Evolutionary conservation across 2,329 filamentous ascomycete species (phyloP).

Genomic region (Aspergillus eucalypticola): DNA sequence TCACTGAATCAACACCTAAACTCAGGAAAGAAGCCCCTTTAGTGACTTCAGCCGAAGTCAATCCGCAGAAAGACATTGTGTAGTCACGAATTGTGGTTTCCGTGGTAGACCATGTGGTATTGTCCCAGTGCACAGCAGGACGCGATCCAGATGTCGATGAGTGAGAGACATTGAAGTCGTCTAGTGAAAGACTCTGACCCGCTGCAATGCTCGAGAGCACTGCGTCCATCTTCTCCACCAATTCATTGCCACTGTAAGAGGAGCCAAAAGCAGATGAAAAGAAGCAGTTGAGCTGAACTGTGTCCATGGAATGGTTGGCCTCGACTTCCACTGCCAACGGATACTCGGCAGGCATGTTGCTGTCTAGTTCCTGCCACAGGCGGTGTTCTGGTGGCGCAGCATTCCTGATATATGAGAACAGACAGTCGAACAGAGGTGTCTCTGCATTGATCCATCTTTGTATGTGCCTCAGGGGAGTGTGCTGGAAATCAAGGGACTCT

Average conservation of each 20-base stretch:
- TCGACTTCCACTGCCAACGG: constrained; percentile 39
- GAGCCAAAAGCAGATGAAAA: constrained; percentile 31
- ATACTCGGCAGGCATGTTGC: constrained; percentile 38
- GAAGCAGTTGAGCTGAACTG: constrained; percentile 26
- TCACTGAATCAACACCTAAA: constrained; percentile 36
- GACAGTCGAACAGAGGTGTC: constrained; percentile 35
- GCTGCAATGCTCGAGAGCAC: constrained; percentile 29
- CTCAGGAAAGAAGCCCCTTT: constrained; percentile 36
- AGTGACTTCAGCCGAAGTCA: constrained; percentile 25
- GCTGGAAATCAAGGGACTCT: constrained; percentile 37
- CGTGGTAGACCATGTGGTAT: constrained; percentile 22
- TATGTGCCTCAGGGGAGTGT: constrained; percentile 38
- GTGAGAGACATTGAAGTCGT: constrained; percentile 24
- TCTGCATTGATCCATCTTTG: constrained; percentile 38
- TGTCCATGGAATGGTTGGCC: constrained; percentile 25
- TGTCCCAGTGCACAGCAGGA: constrained; percentile 19
- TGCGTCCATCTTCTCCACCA: constrained; percentile 37
- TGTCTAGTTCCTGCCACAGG: constrained; percentile 35
- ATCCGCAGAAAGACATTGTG: constrained; percentile 25
- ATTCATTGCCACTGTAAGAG: constrained; percentile 21
- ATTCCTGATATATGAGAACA: constrained; percentile 36
- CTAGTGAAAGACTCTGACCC: constrained; percentile 26
- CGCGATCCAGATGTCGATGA: not conserved
- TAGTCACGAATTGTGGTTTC: constrained; percentile 28
- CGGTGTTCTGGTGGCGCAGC: constrained; percentile 13